Percentiles rank a stretch among this genome's conserved stretches.
phyloP scores from a whole-genome alignment of 2,329 filamentous ascomycete species.

The Ilyonectria mors-panacis region DNA sequence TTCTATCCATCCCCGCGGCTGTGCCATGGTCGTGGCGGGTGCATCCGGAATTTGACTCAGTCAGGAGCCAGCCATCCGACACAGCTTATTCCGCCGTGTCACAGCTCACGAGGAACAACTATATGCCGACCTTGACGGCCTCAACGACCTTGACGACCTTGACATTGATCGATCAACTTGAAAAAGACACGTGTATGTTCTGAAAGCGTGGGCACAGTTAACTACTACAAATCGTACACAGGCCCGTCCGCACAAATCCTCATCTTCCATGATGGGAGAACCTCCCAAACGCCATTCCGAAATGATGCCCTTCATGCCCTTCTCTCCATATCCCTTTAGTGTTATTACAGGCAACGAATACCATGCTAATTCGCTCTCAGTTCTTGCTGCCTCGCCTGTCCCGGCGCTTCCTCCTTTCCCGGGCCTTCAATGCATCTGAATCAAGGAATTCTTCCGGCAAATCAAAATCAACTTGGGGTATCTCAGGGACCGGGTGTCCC shows the following conservation, averaged over 20 bases:
- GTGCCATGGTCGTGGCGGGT: background rate
- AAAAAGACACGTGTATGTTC: slow-evolving; percentile 3
- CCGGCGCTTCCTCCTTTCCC: slow-evolving; percentile 74
- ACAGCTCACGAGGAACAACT: background rate
- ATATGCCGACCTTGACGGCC: background rate
- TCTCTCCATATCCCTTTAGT: slow-evolving; percentile 20
- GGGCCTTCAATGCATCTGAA: slow-evolving; percentile 69
- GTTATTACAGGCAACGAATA: slow-evolving; percentile 38
- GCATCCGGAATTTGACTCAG: background rate
- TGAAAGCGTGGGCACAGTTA: slow-evolving; percentile 3
- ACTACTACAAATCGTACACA: slow-evolving; percentile 19
- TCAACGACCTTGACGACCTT: background rate
- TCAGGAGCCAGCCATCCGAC: background rate
- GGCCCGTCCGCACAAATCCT: slow-evolving; percentile 6
- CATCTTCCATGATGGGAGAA: slow-evolving; percentile 18
- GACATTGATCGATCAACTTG: background rate
- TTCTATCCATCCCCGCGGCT: background rate
- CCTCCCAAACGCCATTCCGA: slow-evolving; percentile 27
- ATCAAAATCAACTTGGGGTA: slow-evolving; percentile 79
- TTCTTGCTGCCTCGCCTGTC: slow-evolving; percentile 67
- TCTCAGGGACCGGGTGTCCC: slow-evolving; percentile 84
- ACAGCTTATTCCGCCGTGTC: background rate
- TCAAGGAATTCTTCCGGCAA: slow-evolving; percentile 77
- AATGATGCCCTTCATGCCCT: slow-evolving; percentile 10
- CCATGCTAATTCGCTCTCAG: slow-evolving; percentile 44